Conservation (phyloP, 176 grass and related monocot genomes). For the Aegilops speltoides region DNA sequence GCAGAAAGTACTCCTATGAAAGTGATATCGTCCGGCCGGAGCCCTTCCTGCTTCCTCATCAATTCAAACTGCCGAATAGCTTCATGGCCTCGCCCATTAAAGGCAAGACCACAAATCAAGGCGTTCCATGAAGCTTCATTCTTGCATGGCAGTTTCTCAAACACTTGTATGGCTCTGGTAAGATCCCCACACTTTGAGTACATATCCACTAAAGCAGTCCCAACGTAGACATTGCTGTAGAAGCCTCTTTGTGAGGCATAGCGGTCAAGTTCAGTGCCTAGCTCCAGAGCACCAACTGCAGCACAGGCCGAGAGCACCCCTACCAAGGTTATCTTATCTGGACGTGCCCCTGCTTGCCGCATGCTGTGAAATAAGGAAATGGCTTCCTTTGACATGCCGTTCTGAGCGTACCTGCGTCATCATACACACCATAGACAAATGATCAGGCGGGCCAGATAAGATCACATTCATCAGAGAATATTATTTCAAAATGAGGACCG, state of each 20-base stretch:
- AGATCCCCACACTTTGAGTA: constrained; percentile 81
- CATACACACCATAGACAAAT: no score
- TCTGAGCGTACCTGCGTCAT: no score
- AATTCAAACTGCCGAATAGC: constrained; percentile 64
- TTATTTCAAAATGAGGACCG: background rate
- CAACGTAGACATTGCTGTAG: constrained; percentile 69
- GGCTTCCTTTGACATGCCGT: constrained; percentile 66
- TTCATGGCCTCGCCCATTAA: constrained; percentile 52
- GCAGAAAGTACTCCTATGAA: constrained; percentile 78
- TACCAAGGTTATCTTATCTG: constrained; percentile 79
- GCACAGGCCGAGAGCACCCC: constrained; percentile 79
- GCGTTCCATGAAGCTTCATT: constrained; percentile 87
- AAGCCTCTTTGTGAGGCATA: constrained; percentile 55
- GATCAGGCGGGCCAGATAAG: background rate
- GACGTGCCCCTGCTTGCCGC: constrained; percentile 40
- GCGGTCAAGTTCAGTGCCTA: constrained; percentile 56
- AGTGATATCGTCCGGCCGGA: constrained; percentile 61
- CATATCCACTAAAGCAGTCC: constrained; percentile 89
- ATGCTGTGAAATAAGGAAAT: constrained; percentile 75
- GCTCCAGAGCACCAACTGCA: constrained; percentile 71
- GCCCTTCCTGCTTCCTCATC: constrained; percentile 54
- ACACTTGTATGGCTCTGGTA: constrained; percentile 49
- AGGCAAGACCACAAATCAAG: constrained; percentile 74
- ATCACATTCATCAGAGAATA: background rate
- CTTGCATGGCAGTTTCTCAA: constrained; percentile 58